Base-by-base conservation (phyloP, 2,329 filamentous ascomycete species). In the Diaporthe caulivora region DNA sequence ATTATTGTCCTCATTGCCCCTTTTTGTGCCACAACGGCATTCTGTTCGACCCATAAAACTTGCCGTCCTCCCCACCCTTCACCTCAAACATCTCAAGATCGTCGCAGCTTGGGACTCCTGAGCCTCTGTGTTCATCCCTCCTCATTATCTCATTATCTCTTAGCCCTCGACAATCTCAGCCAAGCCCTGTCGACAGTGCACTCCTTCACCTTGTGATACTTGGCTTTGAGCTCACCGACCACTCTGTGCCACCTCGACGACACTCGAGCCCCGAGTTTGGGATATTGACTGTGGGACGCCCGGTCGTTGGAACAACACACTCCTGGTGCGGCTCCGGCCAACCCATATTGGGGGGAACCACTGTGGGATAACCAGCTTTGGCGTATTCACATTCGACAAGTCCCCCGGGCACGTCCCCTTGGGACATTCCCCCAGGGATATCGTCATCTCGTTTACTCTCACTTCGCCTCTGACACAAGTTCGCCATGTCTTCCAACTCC, bases 371-470 rank as follows among this genome's bases (percentile, higher is more conserved):
- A 17, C 44, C 47, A 8, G 6, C 31, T 37, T 26, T 49, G 42
- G 13, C 7, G 10, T 18, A 2, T 53, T 31, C 24, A 51, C 67
- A 24, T 17, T 71, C 44, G 54, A 53, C 68, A 26, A 24, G 17
- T 57, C 37, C 51, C 17, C 29, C 21, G 69, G 55, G 69, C 69
- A 71, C 69, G 55, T 49, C 55, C 69, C 69, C 42, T 34, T 71
- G 69, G 69, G 69, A 62, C 47, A 37, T 62, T 53, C 44, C 65
- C 58, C 55, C 53, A 44, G 69, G 47, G 55, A 34, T 54, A 71
- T 71, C 69, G 4, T 71, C 69, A 71, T 71, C 55, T 71, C 69
- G 69, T 58, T 71, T 53, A 71, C 69, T 40, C 69, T 10, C 21
- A 40, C 44, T 26, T 67, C 31, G 62, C 31, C 60, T 65, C 60